A percentile compares a stretch with the other conserved stretches of the same genome.
phyloP scores from a whole-genome alignment of 805 yeast genomes.

The Candida silvicultrix region DNA sequence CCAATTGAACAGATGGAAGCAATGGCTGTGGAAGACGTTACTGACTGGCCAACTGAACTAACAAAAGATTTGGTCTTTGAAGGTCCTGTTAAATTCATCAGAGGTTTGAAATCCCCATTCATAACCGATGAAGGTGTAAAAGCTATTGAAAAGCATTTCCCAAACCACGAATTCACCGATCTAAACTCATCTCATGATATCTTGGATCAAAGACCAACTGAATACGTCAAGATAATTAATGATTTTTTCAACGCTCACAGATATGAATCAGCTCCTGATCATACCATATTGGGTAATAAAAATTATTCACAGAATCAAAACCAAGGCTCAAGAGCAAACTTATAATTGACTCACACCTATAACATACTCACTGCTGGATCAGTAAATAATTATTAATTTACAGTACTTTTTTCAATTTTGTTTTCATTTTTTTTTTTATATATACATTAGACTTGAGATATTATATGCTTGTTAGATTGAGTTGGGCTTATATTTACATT shows the following conservation, averaged over 20 bases:
- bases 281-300: slow-evolving; percentile 4
- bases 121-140: slow-evolving; percentile 14
- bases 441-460: background rate
- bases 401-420: background rate
- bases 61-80: slow-evolving; percentile 13
- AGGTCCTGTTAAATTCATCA: slow-evolving; percentile 20
- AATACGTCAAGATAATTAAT: slow-evolving; percentile 22
- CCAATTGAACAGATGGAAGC: slow-evolving; percentile 27
- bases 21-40: slow-evolving; percentile 22
- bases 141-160: slow-evolving; percentile 21
- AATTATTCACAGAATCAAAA: background rate
- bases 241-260: slow-evolving; percentile 21
- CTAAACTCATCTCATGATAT: slow-evolving; percentile 30
- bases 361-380: background rate
- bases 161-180: slow-evolving; percentile 16
- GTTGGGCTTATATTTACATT: background rate
- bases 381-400: no score
- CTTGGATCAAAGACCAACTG: slow-evolving; percentile 33
- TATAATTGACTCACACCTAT: background rate
- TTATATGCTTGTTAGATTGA: background rate
- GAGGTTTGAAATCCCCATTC: slow-evolving; percentile 20
- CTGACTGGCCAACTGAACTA: slow-evolving; percentile 27
- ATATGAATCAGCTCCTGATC: slow-evolving; percentile 12
- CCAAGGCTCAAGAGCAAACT: background rate
- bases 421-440: background rate